A percentile compares a stretch with the other conserved stretches of the same genome.
Conservation (phyloP, 139 green algal species). For the Pedinophyceae sp. region DNA sequence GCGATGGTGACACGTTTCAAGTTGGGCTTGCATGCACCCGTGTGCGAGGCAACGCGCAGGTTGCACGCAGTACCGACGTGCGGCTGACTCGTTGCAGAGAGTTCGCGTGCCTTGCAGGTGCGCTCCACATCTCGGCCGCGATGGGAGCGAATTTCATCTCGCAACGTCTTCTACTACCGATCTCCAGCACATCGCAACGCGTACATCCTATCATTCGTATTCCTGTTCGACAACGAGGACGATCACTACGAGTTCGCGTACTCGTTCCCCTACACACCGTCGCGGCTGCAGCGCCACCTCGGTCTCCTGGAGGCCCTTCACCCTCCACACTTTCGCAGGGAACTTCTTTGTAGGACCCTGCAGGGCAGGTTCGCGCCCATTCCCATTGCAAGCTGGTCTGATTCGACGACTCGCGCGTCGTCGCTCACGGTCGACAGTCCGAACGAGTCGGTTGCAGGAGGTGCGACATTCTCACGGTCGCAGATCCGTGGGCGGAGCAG, state of each 20-base stretch:
- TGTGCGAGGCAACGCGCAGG: neutral
- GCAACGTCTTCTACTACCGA: conserved; percentile 3
- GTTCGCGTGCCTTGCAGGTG: neutral
- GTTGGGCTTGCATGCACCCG: neutral
- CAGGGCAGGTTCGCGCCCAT: conserved; percentile 8
- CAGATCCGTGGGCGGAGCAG: neutral
- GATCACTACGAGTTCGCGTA: conserved; percentile 32
- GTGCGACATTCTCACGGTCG: neutral
- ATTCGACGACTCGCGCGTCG: no score
- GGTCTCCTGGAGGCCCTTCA: conserved; percentile 4
- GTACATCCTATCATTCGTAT: conserved; percentile 1
- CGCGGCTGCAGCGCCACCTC: neutral
- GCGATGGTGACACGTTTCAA: neutral
- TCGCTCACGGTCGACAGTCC: no score
- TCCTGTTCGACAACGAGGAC: conserved; percentile 9
- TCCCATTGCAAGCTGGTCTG: no score
- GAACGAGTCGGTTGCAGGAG: no score
- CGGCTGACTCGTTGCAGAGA: no score
- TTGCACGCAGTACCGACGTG: neutral
- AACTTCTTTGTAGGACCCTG: conserved; percentile 15
- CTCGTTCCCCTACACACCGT: conserved; percentile 12
- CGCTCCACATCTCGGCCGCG: neutral
- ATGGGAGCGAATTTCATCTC: neutral
- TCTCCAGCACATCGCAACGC: neutral
- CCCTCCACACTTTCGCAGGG: conserved; percentile 6